These are phyloP conservation scores for Collariella sp. DNA, from an alignment of 495 filamentous ascomycete species.

Conservation along the genomic window DNA sequence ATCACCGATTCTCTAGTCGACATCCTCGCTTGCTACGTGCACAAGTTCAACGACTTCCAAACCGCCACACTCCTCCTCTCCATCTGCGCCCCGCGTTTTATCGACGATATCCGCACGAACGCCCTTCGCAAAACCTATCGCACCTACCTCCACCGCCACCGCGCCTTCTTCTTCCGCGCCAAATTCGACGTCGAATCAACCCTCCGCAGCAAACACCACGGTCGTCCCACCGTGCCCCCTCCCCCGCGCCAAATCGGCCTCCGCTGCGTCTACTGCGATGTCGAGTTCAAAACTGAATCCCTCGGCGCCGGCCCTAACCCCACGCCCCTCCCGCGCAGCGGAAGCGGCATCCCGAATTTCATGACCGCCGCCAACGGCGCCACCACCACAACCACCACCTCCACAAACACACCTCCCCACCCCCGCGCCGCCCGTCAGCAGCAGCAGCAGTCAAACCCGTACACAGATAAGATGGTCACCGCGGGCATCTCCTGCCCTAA, in stretches of 20 bases:
- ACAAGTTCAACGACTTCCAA: slow-evolving; percentile 79
- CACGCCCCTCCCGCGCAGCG: slow-evolving; percentile 8
- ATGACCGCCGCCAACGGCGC: background rate
- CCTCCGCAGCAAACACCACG: slow-evolving; percentile 51
- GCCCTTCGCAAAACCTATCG: slow-evolving; percentile 80
- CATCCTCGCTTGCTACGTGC: slow-evolving; percentile 79
- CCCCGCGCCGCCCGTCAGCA: slow-evolving; percentile 8
- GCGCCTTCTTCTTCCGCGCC: slow-evolving; percentile 43
- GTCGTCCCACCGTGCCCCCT: slow-evolving; percentile 53
- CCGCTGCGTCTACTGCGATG: slow-evolving; percentile 75
- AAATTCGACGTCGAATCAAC: slow-evolving; percentile 57
- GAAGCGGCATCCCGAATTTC: slow-evolving; percentile 7
- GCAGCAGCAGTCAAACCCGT: slow-evolving; percentile 29
- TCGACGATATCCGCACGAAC: slow-evolving; percentile 65
- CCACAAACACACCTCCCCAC: slow-evolving; percentile 4
- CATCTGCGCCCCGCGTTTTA: slow-evolving; percentile 70
- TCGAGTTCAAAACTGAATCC: slow-evolving; percentile 22
- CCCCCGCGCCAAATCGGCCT: slow-evolving; percentile 70
- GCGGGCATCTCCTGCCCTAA: slow-evolving; percentile 63
- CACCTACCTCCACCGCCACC: slow-evolving; percentile 61
- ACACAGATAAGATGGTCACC: slow-evolving; percentile 38
- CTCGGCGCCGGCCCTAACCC: background rate
- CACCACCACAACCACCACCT: background rate
- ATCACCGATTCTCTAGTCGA: slow-evolving; percentile 70
- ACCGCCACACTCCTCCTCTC: slow-evolving; percentile 80